Conservation (phyloP, 768 basidiomycete genomes). For the Mrakia blollopis region DNA sequence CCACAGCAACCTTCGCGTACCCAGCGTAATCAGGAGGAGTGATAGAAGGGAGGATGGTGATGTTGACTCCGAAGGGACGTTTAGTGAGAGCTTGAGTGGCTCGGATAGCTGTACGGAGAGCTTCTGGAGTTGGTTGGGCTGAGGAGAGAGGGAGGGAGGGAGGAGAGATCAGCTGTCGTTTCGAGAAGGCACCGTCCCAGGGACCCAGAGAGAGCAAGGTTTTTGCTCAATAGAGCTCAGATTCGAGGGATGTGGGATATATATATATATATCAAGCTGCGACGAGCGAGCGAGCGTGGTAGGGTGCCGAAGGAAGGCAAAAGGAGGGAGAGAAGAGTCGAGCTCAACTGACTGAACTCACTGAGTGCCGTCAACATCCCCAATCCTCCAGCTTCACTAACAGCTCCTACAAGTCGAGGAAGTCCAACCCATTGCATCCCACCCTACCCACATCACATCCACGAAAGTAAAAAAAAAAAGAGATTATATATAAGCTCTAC, state of each 20-base stretch:
- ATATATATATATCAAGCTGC: too few species aligned
- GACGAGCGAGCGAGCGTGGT: too few species aligned
- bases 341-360: slow-evolving; percentile 9
- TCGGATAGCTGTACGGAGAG: slow-evolving; percentile 69
- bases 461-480: not conserved
- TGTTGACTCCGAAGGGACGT: slow-evolving; percentile 60
- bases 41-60: slow-evolving; percentile 74
- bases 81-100: slow-evolving; percentile 59
- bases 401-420: slow-evolving; percentile 45
- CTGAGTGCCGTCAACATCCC: slow-evolving; percentile 79
- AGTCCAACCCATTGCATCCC: slow-evolving; percentile 63
- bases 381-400: slow-evolving; percentile 41
- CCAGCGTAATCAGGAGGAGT: slow-evolving; percentile 75
- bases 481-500: too few species aligned
- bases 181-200: too few species aligned
- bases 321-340: not conserved
- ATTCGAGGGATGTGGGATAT: too few species aligned
- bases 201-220: too few species aligned
- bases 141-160: not conserved
- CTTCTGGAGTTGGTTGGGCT: slow-evolving; percentile 74
- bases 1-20: slow-evolving; percentile 58
- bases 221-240: too few species aligned
- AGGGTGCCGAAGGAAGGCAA: not conserved
- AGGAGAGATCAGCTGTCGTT: not conserved
- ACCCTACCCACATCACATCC: not conserved